Evolutionary conservation across 148 eudicot species (phyloP), one percentile per base, ranked within the genome.

Genomic region (Arbutus unedo): DNA sequence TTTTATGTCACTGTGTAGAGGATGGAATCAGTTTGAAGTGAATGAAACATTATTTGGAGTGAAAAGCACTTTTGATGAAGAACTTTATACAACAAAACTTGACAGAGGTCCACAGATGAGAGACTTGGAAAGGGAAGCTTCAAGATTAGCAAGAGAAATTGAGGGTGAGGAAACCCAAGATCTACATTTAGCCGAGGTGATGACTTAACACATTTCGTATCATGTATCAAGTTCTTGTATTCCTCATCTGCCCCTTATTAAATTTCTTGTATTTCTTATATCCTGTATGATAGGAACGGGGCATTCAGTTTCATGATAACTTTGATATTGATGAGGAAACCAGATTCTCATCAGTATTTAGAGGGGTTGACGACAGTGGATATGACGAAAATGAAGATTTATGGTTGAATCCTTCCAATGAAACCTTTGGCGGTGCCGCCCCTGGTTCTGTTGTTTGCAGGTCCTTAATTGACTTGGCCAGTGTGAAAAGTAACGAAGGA

Each of bases 121-220:
- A 87, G 95, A 94, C 79, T 84, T 91, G 79, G 99, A 97, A 84
- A 95, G 83, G 83, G 92, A 91, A 85, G 99, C 99, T 64, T 75
- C 82, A 85, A 90, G 98, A 87, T 87, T 97, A 83, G 99, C 99
- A 31, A 92, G 97, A 86, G 99, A 97, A 86, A 97, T 97, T 82
- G 99, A 93, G 91, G 93, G 98, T 11, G 99, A 97, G 90, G 99
- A 91, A 18, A 93, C 99, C 55, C 88, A 76, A 43, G 98, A 97
- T 91, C 93, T 94, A 60, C 98, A 97, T 92, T 84, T 94, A 78
- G 99, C 98, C 14, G 99, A 94, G 97, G 99, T 97, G 87, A 87
- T 84, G 70, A 49, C 48, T 81, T 49, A 73, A 44, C 38, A 43
- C 45, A 54, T 16, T 10, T 67, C 18, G 10, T 80, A 31, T 38